Base-by-base conservation (phyloP, 2,329 filamentous ascomycete genomes). In the Fonsecaea pugnacius region DNA sequence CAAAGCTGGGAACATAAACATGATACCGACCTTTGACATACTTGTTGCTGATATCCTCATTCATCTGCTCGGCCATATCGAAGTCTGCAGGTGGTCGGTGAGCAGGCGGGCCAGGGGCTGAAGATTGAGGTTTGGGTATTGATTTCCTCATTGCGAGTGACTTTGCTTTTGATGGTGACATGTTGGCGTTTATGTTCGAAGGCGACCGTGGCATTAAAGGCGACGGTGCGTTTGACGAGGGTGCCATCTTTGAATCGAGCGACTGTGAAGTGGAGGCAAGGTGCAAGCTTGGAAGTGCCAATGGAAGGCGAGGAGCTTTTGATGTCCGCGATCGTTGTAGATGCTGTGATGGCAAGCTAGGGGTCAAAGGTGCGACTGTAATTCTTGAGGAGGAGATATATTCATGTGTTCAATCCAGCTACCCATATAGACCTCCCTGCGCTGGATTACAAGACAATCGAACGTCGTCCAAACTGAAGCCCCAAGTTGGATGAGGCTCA, bases 41-140 rank as follows among this genome's bases (percentile, higher is more conserved):
- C 82, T 95, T 96, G 70, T 86, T 85, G 77, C 92, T 92, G 73
- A 92, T 90, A 57, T 90, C 87, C 64, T 91, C 88, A 74, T 94
- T 94, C 76, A 93, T 84, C 75, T 91, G 89, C 77, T 94, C 91
- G n/a, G 90, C 79, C 60, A 81, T 76, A 60, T 82, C 80, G 46
- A 75, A 75, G 48, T 78, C 77, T 36, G 71, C 58, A 50, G 70
- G 63, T 18, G 69, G 67, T 46, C 55, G 64, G 32, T 57, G 57
- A 4, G 64, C 56, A 36, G 68, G 52, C 16, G 67, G 70, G 7
- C 51, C 30, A 27, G 43, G 70, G 58, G 18, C 69, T 65, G 32
- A 62, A 53, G 32, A 65, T 50, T 53, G 58, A 43, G 66, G n/a
- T 65, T 71, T 69, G n/a, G 68, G 59, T 48, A 69, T 67, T 51